Evolutionary conservation across 768 basidiomycete genomes (phyloP), one percentile per base, ranked within the genome.

Genomic region (Phlebiopsis gigantea): DNA sequence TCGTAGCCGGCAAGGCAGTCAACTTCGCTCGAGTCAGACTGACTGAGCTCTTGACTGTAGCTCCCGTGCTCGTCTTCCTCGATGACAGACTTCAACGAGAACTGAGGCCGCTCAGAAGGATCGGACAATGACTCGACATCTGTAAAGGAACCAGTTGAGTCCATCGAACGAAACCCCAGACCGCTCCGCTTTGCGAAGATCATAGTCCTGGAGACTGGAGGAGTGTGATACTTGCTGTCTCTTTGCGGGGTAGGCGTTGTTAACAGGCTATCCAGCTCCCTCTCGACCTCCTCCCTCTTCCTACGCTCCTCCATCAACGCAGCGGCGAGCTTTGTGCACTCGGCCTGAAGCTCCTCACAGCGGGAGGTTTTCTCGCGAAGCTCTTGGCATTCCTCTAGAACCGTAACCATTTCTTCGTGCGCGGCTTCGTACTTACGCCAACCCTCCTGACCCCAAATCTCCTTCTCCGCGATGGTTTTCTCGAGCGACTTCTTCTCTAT

Each of bases 1-100:
- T 89, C 88, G 56, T 88, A 90, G 26, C 83, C 77, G 43, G 75
- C 79, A 30, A 88, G 71, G 21, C 74, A 84, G 15, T 85, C 81
- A 34, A 79, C 79, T 39, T 82, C 82, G 5, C 72, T 75, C 53
- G 71, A 68, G 31, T 70, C 66, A 15, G 67, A 62, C 31, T 44
- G 65, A 31, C 50, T 62, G 29, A 73, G 69, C 21, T 69, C 65
- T 5, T 25, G 34, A 24, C 63, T 63, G 58, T 58, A 42, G 41
- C 49, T 19, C 17, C 56, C 48, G 15, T 75, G 74, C 48, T 77
- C 76, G 1, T 73, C 71, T 44, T 81, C 87, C 63, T 88, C 87
- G 21, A 70, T 71, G 12, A 87, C 84, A 21, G 76, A 73, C 64
- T 83, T 58, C 45, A 65, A 58, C 21, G 78, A 68, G 61, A 79